phyloP scores from a whole-genome alignment of 1,284 basidiomycete genomes.

The Tilletia walkeri region DNA sequence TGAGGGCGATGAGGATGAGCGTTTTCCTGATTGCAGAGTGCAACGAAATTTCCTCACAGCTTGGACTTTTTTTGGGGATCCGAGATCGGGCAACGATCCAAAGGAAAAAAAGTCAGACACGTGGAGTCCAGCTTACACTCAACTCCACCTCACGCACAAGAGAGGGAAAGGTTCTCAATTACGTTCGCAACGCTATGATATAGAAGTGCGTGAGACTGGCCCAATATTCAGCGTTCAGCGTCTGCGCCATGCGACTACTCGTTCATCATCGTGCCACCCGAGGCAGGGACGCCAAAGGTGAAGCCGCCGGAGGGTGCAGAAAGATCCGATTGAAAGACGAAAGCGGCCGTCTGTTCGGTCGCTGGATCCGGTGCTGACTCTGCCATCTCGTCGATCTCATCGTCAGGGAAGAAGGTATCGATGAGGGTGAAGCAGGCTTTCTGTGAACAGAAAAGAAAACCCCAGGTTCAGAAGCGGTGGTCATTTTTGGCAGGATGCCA shows the following conservation, averaged over 20 bases:
- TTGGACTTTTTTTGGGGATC: no score
- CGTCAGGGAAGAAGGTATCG: constrained; percentile 57
- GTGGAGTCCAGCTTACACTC: no score
- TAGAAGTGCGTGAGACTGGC: no score
- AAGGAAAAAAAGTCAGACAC: no score
- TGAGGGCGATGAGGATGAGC: neutral
- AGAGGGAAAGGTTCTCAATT: no score
- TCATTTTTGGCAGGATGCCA: neutral
- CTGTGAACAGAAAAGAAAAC: constrained; percentile 56
- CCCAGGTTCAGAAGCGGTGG: neutral
- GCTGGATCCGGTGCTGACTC: constrained; percentile 71
- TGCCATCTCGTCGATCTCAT: constrained; percentile 59
- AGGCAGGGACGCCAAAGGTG: constrained; percentile 12
- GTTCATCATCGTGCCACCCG: no score
- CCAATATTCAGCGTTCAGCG: no score
- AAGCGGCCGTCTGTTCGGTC: constrained; percentile 79
- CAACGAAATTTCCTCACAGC: no score
- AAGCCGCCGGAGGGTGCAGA: constrained; percentile 31
- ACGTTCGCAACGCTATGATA: no score
- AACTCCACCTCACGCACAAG: no score
- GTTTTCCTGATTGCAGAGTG: neutral
- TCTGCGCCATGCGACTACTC: no score
- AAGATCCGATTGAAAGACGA: constrained; percentile 67
- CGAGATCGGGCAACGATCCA: no score
- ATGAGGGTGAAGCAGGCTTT: constrained; percentile 98